Base-by-base conservation (phyloP, 768 basidiomycete species). In the Crassisporium funariophilum region DNA sequence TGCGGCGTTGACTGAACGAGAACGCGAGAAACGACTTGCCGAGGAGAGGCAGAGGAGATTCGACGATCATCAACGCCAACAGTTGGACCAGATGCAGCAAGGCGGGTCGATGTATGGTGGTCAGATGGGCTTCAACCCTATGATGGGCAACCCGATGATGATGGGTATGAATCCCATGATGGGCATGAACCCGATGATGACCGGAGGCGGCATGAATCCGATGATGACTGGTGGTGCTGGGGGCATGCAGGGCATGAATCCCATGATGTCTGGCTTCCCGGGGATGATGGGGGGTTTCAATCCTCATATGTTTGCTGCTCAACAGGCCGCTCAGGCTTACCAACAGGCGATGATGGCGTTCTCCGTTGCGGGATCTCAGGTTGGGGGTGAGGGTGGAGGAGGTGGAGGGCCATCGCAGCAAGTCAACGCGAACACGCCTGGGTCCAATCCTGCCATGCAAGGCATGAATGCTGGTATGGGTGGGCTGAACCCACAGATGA, bases 41-140 rank as follows among this genome's bases (percentile, higher is more conserved):
- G 95, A 98, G 69, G 91, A 95, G 55, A 78, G 94, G 40, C 93
- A 95, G 62, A 81, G 95, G 47, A 87, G 94, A 66, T 82, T 95
- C 52, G 94, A 98, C 64, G 92, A 94, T 16, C 78, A 88, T 45
- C 92, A 95, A 60, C 79, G 86, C 35, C 84, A 89, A 65, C 94
- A 95, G 58, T 72, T 94, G 44, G 92, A 97, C 59, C 90, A 95
- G 63, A 88, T 91, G 80, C 85, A 90, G 57, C 82, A 85, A 59
- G 84, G 83, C 47, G 84, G 82, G 9, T 79, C 79, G 17, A 80
- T 88, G 78, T 89, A 84, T 59, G 84, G 80, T 49, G 78, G 73
- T 29, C 79, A 68, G 24, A 73, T 65, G 55, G 65, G 70, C 9
- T 84, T 65, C 66, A 84, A 86, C 63, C 83, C 84, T 2, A 87